These are phyloP conservation scores for Microglena sp. DNA, from an alignment of 139 green algal species.

Conservation along the genomic window DNA sequence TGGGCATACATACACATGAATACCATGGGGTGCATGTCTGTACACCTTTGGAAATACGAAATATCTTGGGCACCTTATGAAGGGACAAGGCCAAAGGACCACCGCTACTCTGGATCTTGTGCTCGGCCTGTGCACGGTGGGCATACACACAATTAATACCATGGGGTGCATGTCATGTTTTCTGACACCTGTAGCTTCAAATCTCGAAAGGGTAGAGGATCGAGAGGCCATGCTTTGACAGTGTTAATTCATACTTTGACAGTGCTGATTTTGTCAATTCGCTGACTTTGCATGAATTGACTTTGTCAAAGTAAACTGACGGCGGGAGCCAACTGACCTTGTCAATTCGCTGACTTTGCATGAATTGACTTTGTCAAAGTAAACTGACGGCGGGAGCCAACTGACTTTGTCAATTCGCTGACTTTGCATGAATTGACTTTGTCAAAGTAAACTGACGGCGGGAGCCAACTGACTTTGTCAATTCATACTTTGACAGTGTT, in stretches of 20 bases:
- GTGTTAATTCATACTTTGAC: neutral
- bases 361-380: neutral
- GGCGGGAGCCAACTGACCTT: neutral
- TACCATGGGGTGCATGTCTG: too few relatives aligned
- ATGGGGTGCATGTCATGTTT: too few relatives aligned
- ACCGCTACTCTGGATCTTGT: conserved; percentile 92
- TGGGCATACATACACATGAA: too few relatives aligned
- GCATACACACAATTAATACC: too few relatives aligned
- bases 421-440: too few relatives aligned
- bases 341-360: neutral
- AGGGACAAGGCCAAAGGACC: conserved; percentile 45
- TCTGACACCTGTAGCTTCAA: too few relatives aligned
- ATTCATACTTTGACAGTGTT: neutral
- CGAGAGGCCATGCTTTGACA: neutral
- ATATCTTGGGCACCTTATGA: conserved; percentile 86
- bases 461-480: neutral
- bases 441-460: neutral
- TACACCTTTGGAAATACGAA: conserved; percentile 35
- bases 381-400: neutral
- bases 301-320: neutral
- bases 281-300: too few relatives aligned
- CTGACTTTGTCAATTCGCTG: neutral
- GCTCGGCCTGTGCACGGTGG: conserved; percentile 56
- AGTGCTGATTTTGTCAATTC: neutral
- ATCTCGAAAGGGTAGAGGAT: neutral